Evolutionary conservation across 495 filamentous ascomycete species (phyloP), one percentile per base, ranked within the genome.

Genomic region (Letharia lupina): DNA sequence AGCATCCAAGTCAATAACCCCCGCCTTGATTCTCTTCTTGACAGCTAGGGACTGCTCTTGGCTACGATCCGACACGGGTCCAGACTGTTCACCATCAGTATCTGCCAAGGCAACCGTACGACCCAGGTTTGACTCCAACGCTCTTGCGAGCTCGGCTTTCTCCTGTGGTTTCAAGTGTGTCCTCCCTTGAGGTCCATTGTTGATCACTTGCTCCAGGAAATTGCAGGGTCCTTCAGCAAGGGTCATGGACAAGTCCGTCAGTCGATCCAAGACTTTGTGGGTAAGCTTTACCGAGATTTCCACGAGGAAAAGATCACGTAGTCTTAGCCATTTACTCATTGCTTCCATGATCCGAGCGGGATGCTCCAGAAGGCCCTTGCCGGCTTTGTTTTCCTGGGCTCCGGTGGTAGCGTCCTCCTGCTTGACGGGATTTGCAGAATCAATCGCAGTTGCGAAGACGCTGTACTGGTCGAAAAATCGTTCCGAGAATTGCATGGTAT

Each of bases 401-500:
- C 77, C 76, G 16, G 76, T 75, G n/a, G 79, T 77, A 3, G 75
- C 75, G 61, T 77, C 75, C 48, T 76, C 76, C 23, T 77, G 73
- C 45, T 73, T 73, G 45, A 68, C 44, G 7, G 42, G 58, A 56
- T n/a, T 40, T 7, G 73, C 75, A 28, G 73, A 65, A 41, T 82
- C 77, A 23, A 93, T 76, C 52, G 89, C 88, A 62, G 84, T 86
- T 0, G 88, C 82, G 71, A 96, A 83, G 48, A 96, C 82, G 61
- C 82, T 85, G 77, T 91, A 93, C 68, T 95, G 86, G 62, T 89
- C 86, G 70, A 98, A 90, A 5, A 96, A 80, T 31, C 83, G 82
- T 71, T 96, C 89, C 4, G 92, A 92, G 70, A 96, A 89, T 68
- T 97, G 89, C 81, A 98, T 98, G 39, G 89, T 87, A 70, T 97